Evolutionary conservation across 768 basidiomycete species (phyloP).

Genomic region (Hebeloma cylindrosporum): DNA sequence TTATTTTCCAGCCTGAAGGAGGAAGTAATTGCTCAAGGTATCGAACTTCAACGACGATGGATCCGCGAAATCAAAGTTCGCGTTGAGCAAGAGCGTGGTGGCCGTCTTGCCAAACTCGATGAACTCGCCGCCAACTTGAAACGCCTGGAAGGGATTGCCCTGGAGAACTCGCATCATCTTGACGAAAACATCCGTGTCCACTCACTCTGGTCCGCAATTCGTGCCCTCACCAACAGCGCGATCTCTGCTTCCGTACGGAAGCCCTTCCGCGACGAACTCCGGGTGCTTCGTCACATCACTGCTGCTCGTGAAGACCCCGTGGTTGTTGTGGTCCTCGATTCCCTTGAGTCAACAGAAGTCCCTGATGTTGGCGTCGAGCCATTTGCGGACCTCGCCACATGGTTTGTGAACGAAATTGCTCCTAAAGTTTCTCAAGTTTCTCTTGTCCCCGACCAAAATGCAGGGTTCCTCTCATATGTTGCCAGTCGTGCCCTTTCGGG

Average conservation of each 20-base stretch:
- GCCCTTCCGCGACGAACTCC: constrained; percentile 89
- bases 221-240: constrained; percentile 68
- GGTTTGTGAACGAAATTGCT: constrained; percentile 83
- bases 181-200: constrained; percentile 94
- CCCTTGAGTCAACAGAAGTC: constrained; percentile 67
- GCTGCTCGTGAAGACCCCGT: constrained; percentile 71
- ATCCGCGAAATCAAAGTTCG: constrained; percentile 93
- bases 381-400: constrained; percentile 84
- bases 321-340: constrained; percentile 62
- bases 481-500: constrained; percentile 76
- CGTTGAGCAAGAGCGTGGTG: constrained; percentile 95
- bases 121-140: constrained; percentile 89
- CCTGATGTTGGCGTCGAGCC: constrained; percentile 86
- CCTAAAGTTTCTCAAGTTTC: constrained; percentile 88
- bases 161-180: constrained; percentile 88
- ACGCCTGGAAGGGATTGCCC: constrained; percentile 84
- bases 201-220: constrained; percentile 89
- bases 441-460: constrained; percentile 87
- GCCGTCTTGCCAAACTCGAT: constrained; percentile 91
- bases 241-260: constrained; percentile 65
- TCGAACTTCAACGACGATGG: constrained; percentile 96
- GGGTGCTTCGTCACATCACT: constrained; percentile 73
- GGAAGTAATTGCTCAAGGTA: constrained; percentile 94
- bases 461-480: constrained; percentile 84
- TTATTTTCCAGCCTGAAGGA: constrained; percentile 69